Base-by-base conservation (phyloP, 78 protist genomes). In the Emiliania huxleyi region DNA sequence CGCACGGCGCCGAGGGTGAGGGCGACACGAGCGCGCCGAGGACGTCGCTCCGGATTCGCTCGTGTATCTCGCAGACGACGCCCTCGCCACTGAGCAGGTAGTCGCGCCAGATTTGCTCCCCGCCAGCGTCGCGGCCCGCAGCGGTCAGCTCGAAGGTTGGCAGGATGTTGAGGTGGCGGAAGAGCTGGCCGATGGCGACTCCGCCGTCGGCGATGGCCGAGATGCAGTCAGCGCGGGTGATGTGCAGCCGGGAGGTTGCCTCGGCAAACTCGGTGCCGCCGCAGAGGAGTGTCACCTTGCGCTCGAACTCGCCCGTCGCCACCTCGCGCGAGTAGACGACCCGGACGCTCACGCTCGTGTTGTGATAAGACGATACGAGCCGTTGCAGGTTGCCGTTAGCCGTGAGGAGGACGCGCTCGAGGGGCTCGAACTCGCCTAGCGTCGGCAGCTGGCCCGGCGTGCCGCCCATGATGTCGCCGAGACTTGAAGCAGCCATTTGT, bases 331-430 rank as follows among this genome's bases (percentile, higher is more conserved):
- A 0, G 71, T 48, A 2, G 35, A 43, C 3, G 38, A 35, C 40
- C 43, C 37, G 1, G 19, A 48, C 90, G 3, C 12, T 25, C 33
- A 85, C 90, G 8, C 18, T 4, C 33, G 90, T 15, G 19, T 85
- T 85, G 90, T 85, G 25, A 15, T 49, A 85, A 0, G 90, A 21
- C 46, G 45, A n/a, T 26, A 85, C 22, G 45, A 85, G n/a, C 44
- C 90, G 90, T 45, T 85, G 90, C 71, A 85, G 23, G 71, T 85
- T 85, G 44, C 90, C 90, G 71, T 85, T 85, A 2, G 90, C 90
- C 46, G 75, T 49, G n/a, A 85, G 46, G 23, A 85, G 46, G 62
- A 85, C 40, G 69, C 90, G 90, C 48, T 49, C 48, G 8, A 46
- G 69, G 22, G 90, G 90, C 29, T 18, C n/a, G 38, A 83, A 83